These are phyloP conservation scores for Colletotrichum limetticola DNA, from an alignment of 2,329 filamentous ascomycete genomes.

Conservation along the genomic window DNA sequence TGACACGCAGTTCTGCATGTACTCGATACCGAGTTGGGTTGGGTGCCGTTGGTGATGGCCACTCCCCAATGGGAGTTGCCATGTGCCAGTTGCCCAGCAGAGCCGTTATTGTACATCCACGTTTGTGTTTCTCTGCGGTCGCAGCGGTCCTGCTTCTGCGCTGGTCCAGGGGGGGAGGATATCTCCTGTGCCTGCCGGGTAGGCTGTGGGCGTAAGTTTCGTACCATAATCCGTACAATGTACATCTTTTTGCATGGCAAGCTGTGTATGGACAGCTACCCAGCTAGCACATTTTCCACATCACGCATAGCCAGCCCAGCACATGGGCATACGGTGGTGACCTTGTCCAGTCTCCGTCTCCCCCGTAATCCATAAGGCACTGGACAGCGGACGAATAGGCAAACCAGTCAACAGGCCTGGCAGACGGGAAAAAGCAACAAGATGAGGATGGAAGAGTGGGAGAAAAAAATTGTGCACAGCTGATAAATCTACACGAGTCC, in stretches of 20 bases:
- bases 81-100: background rate
- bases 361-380: constrained; percentile 17
- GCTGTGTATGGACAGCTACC: background rate
- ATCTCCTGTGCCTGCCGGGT: no score
- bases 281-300: constrained; percentile 15
- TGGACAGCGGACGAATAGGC: background rate
- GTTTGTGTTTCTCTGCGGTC: background rate
- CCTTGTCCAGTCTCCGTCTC: constrained; percentile 25
- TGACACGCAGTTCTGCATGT: constrained; percentile 9
- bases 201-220: background rate
- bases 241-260: background rate
- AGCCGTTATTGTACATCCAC: background rate
- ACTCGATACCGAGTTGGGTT: constrained; percentile 8
- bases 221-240: background rate
- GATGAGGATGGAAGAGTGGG: background rate
- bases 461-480: constrained; percentile 26
- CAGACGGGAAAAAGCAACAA: constrained; percentile 17
- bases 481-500: constrained; percentile 31
- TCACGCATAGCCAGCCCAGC: constrained; percentile 25
- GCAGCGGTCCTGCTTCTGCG: background rate
- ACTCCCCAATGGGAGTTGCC: background rate
- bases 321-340: constrained; percentile 16
- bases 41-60: background rate
- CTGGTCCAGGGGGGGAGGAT: background rate
- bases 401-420: background rate